Percentiles rank a stretch among this genome's conserved stretches.
phyloP scores from a whole-genome alignment of 495 filamentous ascomycete genomes.

The Neurospora hispaniola region DNA sequence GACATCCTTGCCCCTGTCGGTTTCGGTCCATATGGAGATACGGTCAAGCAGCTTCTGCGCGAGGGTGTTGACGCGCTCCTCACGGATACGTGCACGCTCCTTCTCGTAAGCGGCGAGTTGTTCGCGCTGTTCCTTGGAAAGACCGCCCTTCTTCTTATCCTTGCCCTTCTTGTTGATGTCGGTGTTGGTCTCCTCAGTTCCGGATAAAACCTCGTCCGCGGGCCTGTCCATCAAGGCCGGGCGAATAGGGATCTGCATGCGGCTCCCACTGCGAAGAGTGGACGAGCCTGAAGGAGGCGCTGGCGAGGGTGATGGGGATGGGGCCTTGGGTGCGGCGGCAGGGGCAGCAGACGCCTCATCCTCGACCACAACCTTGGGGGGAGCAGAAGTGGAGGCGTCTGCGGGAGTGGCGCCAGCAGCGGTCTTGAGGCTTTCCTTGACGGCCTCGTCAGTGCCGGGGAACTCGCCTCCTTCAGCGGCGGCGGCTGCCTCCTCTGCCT shows the following conservation, averaged over 20 bases:
- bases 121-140: constrained; percentile 84
- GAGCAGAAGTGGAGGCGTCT: constrained; percentile 17
- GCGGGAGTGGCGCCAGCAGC: constrained; percentile 14
- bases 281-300: constrained; percentile 47
- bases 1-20: constrained; percentile 76
- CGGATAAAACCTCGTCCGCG: constrained; percentile 70
- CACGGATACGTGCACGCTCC: constrained; percentile 73
- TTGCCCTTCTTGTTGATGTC: constrained; percentile 54
- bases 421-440: constrained; percentile 37
- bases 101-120: constrained; percentile 78
- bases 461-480: constrained; percentile 31
- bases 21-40: constrained; percentile 94
- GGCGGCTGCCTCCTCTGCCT: constrained; percentile 45
- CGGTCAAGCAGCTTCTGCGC: constrained; percentile 78
- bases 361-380: constrained; percentile 33
- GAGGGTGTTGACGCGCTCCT: constrained; percentile 80
- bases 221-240: constrained; percentile 81
- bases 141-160: constrained; percentile 69
- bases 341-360: constrained; percentile 23
- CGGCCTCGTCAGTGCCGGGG: constrained; percentile 36
- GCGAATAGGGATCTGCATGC: constrained; percentile 55
- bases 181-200: constrained; percentile 60
- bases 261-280: constrained; percentile 43
- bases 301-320: constrained; percentile 26
- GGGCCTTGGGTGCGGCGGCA: constrained; percentile 10